Base-by-base conservation (phyloP, 805 yeast genomes). In the Saccharomyces mikatae region DNA sequence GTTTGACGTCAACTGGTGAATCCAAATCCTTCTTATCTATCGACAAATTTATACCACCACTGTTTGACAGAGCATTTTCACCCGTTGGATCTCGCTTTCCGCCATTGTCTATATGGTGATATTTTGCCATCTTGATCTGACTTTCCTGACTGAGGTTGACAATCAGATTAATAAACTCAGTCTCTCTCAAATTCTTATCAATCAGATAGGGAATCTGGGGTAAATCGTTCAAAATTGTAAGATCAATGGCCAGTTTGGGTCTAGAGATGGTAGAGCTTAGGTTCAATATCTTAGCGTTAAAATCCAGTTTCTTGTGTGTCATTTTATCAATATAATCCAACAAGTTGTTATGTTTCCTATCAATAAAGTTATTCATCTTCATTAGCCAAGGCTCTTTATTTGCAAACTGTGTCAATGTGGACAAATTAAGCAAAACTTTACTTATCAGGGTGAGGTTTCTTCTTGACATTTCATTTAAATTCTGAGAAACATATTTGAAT, bases 351-450 rank as follows among this genome's bases (percentile, higher is more conserved):
- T 76, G 76, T 62, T 86, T 84, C 14, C 72, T 74, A 2, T 75
- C 73, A 22, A 92, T 75, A 61, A 92, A 90, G 2, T 53, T 59
- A 68, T 94, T 92, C 81, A 92, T 77, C 32, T 72, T 74, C 21
- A 79, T 74, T 70, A 92, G 74, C 75, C 85, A 89, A 0, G 94
- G 89, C 63, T 92, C 98, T 63, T 91, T 92, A 49, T 83, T 82
- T 8, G 88, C 86, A 69, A 94, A 89, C 49, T 71, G 70, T 24
- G 84, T 81, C 49, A 96, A 71, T 59, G 86, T 92, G 2, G 96
- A 89, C 56, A 92, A 77, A 29, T 87, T 86, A 68, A 91, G 78
- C 32, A 92, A 66, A 5, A 85, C 77, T 65, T 92, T 92, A 9
- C 97, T 89, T 4, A 91, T 75, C 24, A 91, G 70, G 0, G 96